Evolutionary conservation across 1,139 yeast genomes (phyloP).

Genomic region (Pichia inconspicua): DNA sequence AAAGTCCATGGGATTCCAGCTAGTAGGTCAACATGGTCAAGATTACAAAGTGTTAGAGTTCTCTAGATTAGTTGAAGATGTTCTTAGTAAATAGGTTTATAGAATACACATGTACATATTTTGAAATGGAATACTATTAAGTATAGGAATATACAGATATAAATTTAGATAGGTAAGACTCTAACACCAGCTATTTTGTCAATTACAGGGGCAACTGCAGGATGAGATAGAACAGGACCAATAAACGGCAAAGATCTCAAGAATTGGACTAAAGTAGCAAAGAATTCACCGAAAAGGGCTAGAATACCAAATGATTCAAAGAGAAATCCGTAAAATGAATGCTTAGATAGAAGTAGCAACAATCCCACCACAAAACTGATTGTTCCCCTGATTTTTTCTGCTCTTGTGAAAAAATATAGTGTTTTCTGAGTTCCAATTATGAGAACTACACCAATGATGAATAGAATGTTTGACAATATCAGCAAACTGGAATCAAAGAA

Average conservation of each 20-base stretch:
- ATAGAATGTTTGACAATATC: slow-evolving; percentile 81
- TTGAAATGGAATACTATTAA: not conserved
- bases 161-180: slow-evolving; percentile 47
- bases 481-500: slow-evolving; percentile 84
- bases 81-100: slow-evolving; percentile 2
- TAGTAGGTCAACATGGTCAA: slow-evolving; percentile 81
- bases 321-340: slow-evolving; percentile 77
- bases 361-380: slow-evolving; percentile 73
- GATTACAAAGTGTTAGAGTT: slow-evolving; percentile 52
- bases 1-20: slow-evolving; percentile 59
- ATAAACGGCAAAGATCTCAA: slow-evolving; percentile 80
- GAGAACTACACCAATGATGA: slow-evolving; percentile 72
- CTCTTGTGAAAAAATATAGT: slow-evolving; percentile 74
- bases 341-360: slow-evolving; percentile 60
- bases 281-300: slow-evolving; percentile 58
- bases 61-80: slow-evolving; percentile 13
- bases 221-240: slow-evolving; percentile 80
- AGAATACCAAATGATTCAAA: slow-evolving; percentile 83
- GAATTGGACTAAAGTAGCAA: slow-evolving; percentile 80
- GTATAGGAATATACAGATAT: not conserved
- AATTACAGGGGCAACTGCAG: slow-evolving; percentile 70
- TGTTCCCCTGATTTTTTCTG: slow-evolving; percentile 80
- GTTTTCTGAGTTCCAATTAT: slow-evolving; percentile 89
- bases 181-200: slow-evolving; percentile 59
- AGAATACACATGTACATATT: not conserved